Evolutionary conservation across 257 asterid genomes (phyloP), one percentile per base, ranked within the genome.

Genomic region (Cynanchum wilfordii): DNA sequence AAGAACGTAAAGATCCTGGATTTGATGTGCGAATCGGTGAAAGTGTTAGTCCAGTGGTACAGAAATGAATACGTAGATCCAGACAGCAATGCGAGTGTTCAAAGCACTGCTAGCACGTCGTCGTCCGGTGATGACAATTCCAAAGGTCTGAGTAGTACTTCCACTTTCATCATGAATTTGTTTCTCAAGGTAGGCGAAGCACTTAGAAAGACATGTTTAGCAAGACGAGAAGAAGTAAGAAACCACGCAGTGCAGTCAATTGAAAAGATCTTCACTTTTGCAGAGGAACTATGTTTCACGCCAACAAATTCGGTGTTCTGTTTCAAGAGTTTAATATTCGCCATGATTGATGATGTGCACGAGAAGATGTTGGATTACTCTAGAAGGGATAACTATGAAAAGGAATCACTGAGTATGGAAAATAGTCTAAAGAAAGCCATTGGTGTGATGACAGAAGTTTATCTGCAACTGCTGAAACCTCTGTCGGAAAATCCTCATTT

Each of bases 301-400:
- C 95, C 98, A 0, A 71, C 89, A 9, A 90, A 86, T 78, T 88
- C 93, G n/a, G 79, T 85, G 12, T 89, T 82, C 77, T 83, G 96
- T 9, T 89, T 95, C 68, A 87, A 91, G 78, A 86, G 81, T 38
- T 73, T 92, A 55, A 83, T 95, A 20, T 91, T 92, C 42, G 92
- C 98, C 0, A 91, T 88, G 99, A 92, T 86, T 0, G 99, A 95
- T 19, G 96, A 95, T 58, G 64, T 95, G 30, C 97, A 89, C 4
- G 96, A 95, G 75, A 95, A 95, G 84, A 88, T 95, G 97, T 66
- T 88, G 60, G 98, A 94, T 25, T 91, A 94, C 79, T 91, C 98
- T 0, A 88, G 90, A 24, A 79, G 99, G 56, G 97, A 83, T 56
- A 90, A 91, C 12, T 88, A 95, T 0, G 96, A 91, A 79, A 91